Conservation (phyloP, 1,284 basidiomycete species). For the Schizophyllum commune region DNA sequence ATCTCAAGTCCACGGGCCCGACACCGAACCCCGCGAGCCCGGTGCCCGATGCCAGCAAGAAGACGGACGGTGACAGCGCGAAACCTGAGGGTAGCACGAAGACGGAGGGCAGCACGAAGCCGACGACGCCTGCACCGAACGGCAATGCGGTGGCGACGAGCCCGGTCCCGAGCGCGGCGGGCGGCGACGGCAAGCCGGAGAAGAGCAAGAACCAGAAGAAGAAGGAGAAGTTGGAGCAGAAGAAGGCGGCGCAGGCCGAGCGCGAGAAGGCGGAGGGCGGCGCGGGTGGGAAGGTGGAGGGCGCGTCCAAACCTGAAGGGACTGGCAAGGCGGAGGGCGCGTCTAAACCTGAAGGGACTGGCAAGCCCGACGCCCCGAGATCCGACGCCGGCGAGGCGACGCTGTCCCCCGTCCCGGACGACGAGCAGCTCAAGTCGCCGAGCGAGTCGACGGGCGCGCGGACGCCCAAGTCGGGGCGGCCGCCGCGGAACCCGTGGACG, state of each 20-base stretch:
- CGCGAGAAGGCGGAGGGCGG: constrained; percentile 19
- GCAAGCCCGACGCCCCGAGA: constrained; percentile 11
- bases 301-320: constrained; percentile 9
- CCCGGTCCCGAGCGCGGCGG: constrained; percentile 20
- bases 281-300: constrained; percentile 3
- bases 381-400: not conserved
- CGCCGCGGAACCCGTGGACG: constrained; percentile 74
- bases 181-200: constrained; percentile 33
- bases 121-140: not conserved
- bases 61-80: not conserved
- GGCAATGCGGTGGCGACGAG: constrained; percentile 10
- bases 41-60: constrained; percentile 10
- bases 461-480: constrained; percentile 56
- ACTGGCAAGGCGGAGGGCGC: constrained; percentile 23
- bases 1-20: constrained; percentile 9
- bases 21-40: constrained; percentile 34
- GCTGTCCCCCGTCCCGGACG: constrained; percentile 9
- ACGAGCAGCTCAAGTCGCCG: constrained; percentile 38
- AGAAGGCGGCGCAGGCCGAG: constrained; percentile 36
- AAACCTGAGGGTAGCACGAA: no score
- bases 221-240: constrained; percentile 47
- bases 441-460: constrained; percentile 42
- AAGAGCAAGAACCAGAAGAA: constrained; percentile 41
- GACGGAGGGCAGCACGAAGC: not conserved
- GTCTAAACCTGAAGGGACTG: constrained; percentile 25